Conservation (phyloP, 2,329 filamentous ascomycete genomes). For the Setomelanomma holmii region DNA sequence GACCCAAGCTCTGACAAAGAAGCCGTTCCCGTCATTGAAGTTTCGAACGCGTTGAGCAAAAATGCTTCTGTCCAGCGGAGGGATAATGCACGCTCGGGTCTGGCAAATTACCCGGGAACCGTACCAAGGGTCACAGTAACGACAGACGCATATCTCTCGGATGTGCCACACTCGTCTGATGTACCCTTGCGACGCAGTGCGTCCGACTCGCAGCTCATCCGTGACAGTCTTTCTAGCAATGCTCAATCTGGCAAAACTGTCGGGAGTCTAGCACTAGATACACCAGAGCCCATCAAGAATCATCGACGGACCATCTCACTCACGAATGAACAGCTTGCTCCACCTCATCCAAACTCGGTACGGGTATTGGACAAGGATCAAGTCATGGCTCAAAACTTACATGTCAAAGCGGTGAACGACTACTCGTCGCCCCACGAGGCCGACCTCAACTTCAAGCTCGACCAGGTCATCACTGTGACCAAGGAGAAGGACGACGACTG, state of each 20-base stretch:
- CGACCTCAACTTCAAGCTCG: slow-evolving; percentile 84
- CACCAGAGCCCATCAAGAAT: not conserved
- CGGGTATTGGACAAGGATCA: not conserved
- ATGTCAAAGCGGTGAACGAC: slow-evolving; percentile 96
- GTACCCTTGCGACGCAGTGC: not conserved
- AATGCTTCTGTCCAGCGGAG: no score
- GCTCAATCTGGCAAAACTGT: not conserved
- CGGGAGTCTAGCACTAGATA: not conserved
- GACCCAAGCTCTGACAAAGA: slow-evolving; percentile 8
- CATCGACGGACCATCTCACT: no score
- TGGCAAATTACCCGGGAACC: not conserved
- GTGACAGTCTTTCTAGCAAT: not conserved
- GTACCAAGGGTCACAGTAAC: not conserved
- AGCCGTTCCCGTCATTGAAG: not conserved
- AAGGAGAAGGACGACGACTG: slow-evolving; percentile 93
- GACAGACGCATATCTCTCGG: not conserved
- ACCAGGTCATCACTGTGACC: slow-evolving; percentile 92
- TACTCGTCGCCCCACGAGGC: slow-evolving; percentile 93
- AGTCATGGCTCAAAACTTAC: not conserved
- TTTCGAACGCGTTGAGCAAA: no score
- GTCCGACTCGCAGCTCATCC: not conserved
- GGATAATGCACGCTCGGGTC: no score
- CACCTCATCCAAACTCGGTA: not conserved
- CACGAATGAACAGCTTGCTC: not conserved
- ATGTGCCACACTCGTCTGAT: not conserved